Evolutionary conservation across 164 flowering plant genomes (phyloP).

Genomic region (Nymphaea thermarum): DNA sequence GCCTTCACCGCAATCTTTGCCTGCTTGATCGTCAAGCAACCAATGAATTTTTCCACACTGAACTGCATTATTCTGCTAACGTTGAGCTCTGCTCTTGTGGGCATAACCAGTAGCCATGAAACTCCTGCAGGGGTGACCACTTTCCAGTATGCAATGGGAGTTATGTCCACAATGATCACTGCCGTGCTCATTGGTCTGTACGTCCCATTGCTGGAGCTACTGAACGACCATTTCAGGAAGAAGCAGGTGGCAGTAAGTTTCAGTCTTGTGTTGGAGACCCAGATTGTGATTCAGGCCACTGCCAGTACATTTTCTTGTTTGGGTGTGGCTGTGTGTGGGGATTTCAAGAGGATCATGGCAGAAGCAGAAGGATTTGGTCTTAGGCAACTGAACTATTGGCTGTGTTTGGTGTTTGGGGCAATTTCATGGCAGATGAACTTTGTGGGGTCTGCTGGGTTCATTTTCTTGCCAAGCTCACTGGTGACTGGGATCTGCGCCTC

Average conservation of each 20-base stretch:
- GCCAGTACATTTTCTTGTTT: constrained; percentile 48
- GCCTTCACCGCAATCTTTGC: constrained; percentile 1
- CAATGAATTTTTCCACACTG: constrained; percentile 39
- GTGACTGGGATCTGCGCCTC: constrained; percentile 78
- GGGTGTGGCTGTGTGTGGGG: constrained; percentile 49
- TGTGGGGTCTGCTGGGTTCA: constrained; percentile 78
- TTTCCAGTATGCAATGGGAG: constrained; percentile 44
- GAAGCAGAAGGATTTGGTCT: constrained; percentile 33
- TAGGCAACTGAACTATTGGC: constrained; percentile 35
- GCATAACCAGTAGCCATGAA: constrained; percentile 33
- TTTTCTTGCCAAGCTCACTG: constrained; percentile 60
- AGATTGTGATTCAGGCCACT: constrained; percentile 44
- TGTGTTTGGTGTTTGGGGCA: constrained; percentile 25
- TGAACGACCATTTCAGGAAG: constrained; percentile 6
- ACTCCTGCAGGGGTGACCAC: constrained; percentile 23
- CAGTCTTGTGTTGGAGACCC: constrained; percentile 61
- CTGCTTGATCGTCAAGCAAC: constrained; percentile 26
- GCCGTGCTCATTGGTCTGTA: constrained; percentile 58
- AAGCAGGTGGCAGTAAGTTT: background rate
- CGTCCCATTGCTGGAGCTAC: constrained; percentile 32
- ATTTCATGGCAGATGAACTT: constrained; percentile 66
- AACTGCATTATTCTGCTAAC: constrained; percentile 62
- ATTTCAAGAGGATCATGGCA: constrained; percentile 33
- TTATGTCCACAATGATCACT: constrained; percentile 46
- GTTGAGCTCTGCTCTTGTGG: constrained; percentile 41